These are phyloP conservation scores for Arxiozyma telluris DNA, from an alignment of 1,139 yeast genomes.

Conservation along the genomic window DNA sequence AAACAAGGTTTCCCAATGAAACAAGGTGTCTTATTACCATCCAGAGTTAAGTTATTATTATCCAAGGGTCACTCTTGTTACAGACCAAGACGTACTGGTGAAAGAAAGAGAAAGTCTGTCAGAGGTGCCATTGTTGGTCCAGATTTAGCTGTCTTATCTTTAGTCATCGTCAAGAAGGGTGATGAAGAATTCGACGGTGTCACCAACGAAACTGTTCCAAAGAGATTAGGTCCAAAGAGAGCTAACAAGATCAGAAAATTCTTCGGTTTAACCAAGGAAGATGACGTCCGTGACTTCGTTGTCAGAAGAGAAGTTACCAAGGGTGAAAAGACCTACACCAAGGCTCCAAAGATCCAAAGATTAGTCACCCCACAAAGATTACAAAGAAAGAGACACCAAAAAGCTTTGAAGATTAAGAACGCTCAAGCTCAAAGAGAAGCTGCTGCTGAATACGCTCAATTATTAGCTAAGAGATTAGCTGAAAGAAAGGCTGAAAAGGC, in stretches of 20 bases:
- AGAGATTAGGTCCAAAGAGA: conserved; percentile 99
- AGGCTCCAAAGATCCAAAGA: conserved; percentile 99
- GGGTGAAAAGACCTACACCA: conserved; percentile 98
- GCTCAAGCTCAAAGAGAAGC: conserved; percentile 99
- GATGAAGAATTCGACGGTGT: conserved; percentile 92
- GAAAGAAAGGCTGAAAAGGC: conserved; percentile 98
- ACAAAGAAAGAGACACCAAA: conserved; percentile 98
- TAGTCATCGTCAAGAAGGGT: conserved; percentile 95
- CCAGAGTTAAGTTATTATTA: conserved; percentile 95
- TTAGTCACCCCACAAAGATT: conserved; percentile 97
- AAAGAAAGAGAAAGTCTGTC: conserved; percentile 99
- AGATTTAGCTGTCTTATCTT: conserved; percentile 92
- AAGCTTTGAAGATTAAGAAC: conserved; percentile 87
- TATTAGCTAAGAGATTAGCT: conserved; percentile 95
- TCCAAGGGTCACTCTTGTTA: conserved; percentile 95
- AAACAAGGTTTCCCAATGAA: conserved; percentile 99
- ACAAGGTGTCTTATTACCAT: conserved; percentile 99
- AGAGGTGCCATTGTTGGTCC: conserved; percentile 99
- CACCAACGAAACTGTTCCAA: conserved; percentile 90
- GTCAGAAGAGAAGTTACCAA: conserved; percentile 97
- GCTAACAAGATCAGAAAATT: conserved; percentile 99
- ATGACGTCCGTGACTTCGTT: conserved; percentile 90
- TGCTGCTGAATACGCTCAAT: conserved; percentile 99
- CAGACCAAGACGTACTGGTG: conserved; percentile 99
- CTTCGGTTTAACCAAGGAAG: conserved; percentile 97